Base-by-base conservation (phyloP, 306 rosid species). In the Rosa rugosa region DNA sequence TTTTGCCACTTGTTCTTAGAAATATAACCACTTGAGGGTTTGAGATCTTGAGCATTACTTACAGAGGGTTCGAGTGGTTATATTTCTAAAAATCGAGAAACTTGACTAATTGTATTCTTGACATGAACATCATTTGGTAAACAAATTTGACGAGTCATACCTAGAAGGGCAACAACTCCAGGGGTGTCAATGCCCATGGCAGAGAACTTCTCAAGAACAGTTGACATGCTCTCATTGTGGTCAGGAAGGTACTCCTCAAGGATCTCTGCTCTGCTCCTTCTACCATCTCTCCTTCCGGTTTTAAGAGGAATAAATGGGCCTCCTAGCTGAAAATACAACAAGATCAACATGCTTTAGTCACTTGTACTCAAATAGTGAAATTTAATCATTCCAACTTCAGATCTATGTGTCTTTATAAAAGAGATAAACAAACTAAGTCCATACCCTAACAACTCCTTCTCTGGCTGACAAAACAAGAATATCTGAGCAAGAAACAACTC, bases 261-360 rank as follows among this genome's bases (percentile, higher is more conserved):
- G 54, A 91, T 81, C 13, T 91, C 97, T 9, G 94, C 96, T 84
- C 99, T 91, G 92, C 99, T 95, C 63, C 78, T 92, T 80, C 98
- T 91, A 11, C 99, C 99, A 83, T 95, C 99, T 81, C 99, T 95
- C 85, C 99, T 95, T 75, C 99, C 99, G 0, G 99, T 95, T 77
- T 90, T 95, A 1, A 95, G 91, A 69, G 91, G 89, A 57, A 95
- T 91, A 49, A 87, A 16, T 27, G 99, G 98, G 5, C 99, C 99
- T 80, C 98, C 98, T 6, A 95, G 90, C 99, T 95, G 93, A 63
- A 17, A 72, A 64, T 9, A 57, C 23, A 53, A 13, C 40, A 10
- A 34, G 51, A 27, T 22, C 7, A 73, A 79, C 53, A 36, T 53
- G 25, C 5, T 9, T 62, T 17, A 44, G 45, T 2, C 17, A 75